phyloP scores from a whole-genome alignment of 140 eudicot genomes.

The Flaveria floridana region DNA sequence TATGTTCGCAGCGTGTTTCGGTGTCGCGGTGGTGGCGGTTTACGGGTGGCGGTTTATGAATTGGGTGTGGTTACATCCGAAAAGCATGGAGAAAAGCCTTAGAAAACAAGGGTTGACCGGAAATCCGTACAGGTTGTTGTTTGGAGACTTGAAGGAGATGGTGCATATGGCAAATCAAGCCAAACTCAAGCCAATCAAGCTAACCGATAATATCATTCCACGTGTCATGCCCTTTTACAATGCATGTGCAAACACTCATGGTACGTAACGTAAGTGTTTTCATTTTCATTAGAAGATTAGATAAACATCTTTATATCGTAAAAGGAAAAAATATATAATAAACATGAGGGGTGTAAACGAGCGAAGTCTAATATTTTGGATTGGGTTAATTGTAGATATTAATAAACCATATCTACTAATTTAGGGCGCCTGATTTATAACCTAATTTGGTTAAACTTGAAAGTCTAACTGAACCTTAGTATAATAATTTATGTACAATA shows the following conservation, averaged over 20 bases:
- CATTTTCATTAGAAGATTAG: neutral
- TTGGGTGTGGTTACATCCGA: conserved; percentile 35
- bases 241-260: conserved; percentile 20
- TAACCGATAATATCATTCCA: conserved; percentile 25
- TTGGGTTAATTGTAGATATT: too few relatives aligned
- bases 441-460: too few relatives aligned
- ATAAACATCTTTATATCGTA: too few relatives aligned
- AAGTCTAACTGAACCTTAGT: too few relatives aligned
- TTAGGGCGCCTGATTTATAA: too few relatives aligned
- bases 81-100: conserved; percentile 23
- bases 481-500: too few relatives aligned
- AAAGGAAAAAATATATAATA: too few relatives aligned
- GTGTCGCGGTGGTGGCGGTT: neutral
- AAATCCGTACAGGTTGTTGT: conserved; percentile 27
- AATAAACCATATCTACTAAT: too few relatives aligned
- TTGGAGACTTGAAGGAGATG: conserved; percentile 32
- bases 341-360: too few relatives aligned
- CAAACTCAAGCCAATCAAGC: conserved; percentile 25
- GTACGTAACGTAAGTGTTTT: neutral
- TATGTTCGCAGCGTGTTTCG: neutral
- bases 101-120: conserved; percentile 57
- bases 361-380: too few relatives aligned
- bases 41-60: conserved; percentile 29
- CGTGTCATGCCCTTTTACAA: conserved; percentile 30
- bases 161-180: conserved; percentile 10